Conservation (phyloP, 2,329 filamentous ascomycete species). For the Stachybotrys echinatus region DNA sequence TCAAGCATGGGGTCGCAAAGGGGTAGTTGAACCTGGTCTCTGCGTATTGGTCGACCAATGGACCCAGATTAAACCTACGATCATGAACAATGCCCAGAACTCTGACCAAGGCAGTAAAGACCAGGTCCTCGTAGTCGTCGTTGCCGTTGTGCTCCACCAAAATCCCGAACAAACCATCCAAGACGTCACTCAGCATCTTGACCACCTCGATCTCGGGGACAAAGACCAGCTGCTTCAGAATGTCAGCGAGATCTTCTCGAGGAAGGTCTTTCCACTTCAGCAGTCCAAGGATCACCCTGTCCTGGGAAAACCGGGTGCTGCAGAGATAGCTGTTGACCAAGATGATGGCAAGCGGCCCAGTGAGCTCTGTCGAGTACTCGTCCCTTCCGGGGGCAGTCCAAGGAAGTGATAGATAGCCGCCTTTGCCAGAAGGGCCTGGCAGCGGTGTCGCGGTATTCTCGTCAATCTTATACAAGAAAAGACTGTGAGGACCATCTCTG, state of each 20-base stretch:
- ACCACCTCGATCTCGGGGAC: conserved; percentile 97
- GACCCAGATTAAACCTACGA: conserved; percentile 84
- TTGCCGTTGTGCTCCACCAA: conserved; percentile 87
- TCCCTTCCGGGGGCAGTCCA: conserved; percentile 68
- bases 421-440: conserved; percentile 61
- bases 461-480: conserved; percentile 86
- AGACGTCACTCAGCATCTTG: conserved; percentile 83
- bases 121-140: conserved; percentile 85
- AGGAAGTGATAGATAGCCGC: conserved; percentile 79
- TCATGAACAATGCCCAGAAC: conserved; percentile 93
- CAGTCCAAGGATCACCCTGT: conserved; percentile 77
- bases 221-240: conserved; percentile 81
- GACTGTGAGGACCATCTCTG: conserved; percentile 73
- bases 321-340: conserved; percentile 81
- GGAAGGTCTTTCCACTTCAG: conserved; percentile 79
- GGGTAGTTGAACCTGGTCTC: conserved; percentile 88
- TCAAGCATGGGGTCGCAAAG: conserved; percentile 81
- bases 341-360: conserved; percentile 74
- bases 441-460: conserved; percentile 73
- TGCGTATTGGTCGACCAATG: conserved; percentile 87
- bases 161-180: conserved; percentile 87
- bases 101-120: conserved; percentile 85
- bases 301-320: conserved; percentile 92
- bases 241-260: conserved; percentile 63
- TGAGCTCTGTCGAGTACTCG: conserved; percentile 67